These are phyloP conservation scores for Scheffersomyces parashehatae DNA, from an alignment of 1,139 yeast genomes.

Conservation along the genomic window DNA sequence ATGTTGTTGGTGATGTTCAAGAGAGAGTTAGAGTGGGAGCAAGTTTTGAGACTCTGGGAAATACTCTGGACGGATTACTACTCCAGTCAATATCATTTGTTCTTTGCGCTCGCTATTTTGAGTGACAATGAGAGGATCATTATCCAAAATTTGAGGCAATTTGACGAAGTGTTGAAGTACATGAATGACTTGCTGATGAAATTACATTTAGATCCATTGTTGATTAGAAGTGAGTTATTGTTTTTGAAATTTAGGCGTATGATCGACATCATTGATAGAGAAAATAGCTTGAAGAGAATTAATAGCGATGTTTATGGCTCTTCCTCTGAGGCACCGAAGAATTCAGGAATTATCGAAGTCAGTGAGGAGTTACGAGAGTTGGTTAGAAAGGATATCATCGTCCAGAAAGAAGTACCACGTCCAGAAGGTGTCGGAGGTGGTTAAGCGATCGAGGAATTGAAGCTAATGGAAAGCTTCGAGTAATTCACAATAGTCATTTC, in stretches of 20 bases:
- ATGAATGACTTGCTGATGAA: conserved; percentile 86
- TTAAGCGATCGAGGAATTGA: conserved; percentile 11
- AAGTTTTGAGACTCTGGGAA: conserved; percentile 84
- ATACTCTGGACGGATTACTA: conserved; percentile 85
- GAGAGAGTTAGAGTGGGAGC: conserved; percentile 83
- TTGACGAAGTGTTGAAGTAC: conserved; percentile 90
- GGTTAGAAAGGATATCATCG: conserved; percentile 58
- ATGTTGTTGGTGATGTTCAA: conserved; percentile 96
- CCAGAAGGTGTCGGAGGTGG: conserved; percentile 53
- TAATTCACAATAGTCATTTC: background rate
- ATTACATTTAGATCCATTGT: conserved; percentile 69
- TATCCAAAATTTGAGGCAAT: conserved; percentile 66
- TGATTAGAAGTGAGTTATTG: conserved; percentile 78
- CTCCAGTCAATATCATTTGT: conserved; percentile 82
- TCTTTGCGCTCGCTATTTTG: conserved; percentile 81
- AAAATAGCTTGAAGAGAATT: conserved; percentile 29
- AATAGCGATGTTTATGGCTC: conserved; percentile 14
- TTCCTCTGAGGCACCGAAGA: background rate
- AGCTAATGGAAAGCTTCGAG: background rate
- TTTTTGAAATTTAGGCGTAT: conserved; percentile 79
- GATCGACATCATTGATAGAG: conserved; percentile 73
- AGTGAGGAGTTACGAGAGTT: conserved; percentile 58
- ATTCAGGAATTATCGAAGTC: conserved; percentile 18
- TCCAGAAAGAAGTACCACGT: conserved; percentile 63
- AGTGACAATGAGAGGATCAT: conserved; percentile 85